A percentile compares a stretch with the other conserved stretches of the same genome.
Evolutionary conservation across 2,329 filamentous ascomycete genomes (phyloP).

Genomic region (Mycosphaerella sp.): DNA sequence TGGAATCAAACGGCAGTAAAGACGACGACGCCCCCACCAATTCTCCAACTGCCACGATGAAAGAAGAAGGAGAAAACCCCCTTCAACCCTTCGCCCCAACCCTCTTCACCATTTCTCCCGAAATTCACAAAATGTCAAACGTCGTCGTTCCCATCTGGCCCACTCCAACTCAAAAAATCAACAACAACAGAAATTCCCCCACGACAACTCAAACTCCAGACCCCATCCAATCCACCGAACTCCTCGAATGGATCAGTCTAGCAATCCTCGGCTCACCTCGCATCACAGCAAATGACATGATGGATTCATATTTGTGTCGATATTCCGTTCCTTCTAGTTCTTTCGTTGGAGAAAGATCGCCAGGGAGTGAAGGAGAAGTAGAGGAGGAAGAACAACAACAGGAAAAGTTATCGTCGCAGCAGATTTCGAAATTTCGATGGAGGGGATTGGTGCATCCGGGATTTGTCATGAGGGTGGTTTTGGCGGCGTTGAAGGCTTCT

Average conservation of each 20-base stretch:
- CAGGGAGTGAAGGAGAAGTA: no score
- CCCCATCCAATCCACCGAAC: conserved; percentile 57
- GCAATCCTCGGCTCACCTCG: conserved; percentile 60
- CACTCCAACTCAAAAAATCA: not conserved
- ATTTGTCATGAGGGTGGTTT: conserved; percentile 31
- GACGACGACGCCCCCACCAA: no score
- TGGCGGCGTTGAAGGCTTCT: conserved; percentile 24
- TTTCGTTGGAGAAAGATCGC: not conserved
- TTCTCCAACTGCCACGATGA: no score
- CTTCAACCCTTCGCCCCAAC: conserved; percentile 32
- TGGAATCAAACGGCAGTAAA: no score
- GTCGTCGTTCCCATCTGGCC: conserved; percentile 31
- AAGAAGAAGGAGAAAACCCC: no score
- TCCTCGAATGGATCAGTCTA: conserved; percentile 73
- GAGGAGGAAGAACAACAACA: no score
- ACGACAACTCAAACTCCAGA: conserved; percentile 40
- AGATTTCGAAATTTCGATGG: conserved; percentile 38
- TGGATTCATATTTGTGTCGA: conserved; percentile 63
- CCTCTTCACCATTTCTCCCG: conserved; percentile 25
- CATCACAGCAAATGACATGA: conserved; percentile 49
- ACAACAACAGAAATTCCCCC: not conserved
- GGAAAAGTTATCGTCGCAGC: conserved; percentile 2
- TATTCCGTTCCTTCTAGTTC: conserved; percentile 51
- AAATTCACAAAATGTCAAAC: conserved; percentile 23
- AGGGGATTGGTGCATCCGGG: conserved; percentile 37